A percentile compares a stretch with the other conserved stretches of the same genome.
Conservation (phyloP, 192 early-diverging fungal species). For the Allomyces javanicus region DNA sequence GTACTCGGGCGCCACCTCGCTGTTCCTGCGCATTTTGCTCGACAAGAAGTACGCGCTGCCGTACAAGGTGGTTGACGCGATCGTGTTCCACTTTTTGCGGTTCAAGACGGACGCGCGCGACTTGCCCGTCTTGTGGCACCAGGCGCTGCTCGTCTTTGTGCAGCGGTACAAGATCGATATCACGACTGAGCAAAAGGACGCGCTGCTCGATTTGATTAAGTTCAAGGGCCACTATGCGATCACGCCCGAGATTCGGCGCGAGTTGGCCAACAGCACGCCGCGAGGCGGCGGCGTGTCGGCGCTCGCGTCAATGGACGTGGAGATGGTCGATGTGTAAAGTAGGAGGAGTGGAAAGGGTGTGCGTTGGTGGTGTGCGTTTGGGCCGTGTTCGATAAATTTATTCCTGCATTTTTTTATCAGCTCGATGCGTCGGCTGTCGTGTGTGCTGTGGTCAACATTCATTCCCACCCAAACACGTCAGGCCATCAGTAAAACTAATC, state of each 20-base stretch:
- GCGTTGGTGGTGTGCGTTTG: neutral
- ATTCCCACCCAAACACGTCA: no score
- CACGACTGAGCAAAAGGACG: constrained; percentile 83
- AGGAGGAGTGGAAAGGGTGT: neutral
- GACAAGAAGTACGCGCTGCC: constrained; percentile 98
- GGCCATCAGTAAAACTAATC: no score
- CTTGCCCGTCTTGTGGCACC: constrained; percentile 96
- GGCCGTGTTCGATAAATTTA: no score
- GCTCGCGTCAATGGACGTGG: neutral
- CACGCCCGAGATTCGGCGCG: constrained; percentile 82
- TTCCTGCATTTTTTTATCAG: no score
- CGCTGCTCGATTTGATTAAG: constrained; percentile 61
- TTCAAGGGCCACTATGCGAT: constrained; percentile 62
- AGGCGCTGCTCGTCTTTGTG: constrained; percentile 82
- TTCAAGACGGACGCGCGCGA: constrained; percentile 64
- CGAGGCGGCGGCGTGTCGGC: constrained; percentile 22
- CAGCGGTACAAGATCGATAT: constrained; percentile 95
- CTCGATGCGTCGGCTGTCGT: no score
- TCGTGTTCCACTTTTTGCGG: constrained; percentile 88
- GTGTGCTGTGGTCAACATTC: no score
- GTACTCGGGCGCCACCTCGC: constrained; percentile 79
- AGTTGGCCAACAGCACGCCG: constrained; percentile 49
- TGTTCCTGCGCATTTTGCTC: constrained; percentile 87
- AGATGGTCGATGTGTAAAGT: neutral
- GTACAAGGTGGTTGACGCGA: constrained; percentile 83